phyloP scores from a whole-genome alignment of 2,329 filamentous ascomycete genomes.

The Cytospora paraplurivora region DNA sequence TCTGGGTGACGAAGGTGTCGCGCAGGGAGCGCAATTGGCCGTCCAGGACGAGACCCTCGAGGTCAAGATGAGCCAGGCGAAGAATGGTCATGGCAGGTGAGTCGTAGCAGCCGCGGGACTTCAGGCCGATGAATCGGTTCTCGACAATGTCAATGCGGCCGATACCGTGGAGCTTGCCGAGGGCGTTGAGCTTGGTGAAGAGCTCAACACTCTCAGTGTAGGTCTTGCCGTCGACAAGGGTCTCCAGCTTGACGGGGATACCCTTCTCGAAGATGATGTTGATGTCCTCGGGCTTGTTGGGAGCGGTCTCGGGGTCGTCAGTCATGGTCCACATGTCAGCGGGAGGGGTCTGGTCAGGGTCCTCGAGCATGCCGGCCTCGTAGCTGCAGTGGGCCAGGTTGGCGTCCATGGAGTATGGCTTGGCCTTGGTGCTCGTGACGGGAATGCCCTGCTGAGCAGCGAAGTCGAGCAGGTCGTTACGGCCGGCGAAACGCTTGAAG shows the following conservation, averaged over 20 bases:
- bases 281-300: constrained; percentile 71
- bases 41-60: constrained; percentile 55
- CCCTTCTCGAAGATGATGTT: constrained; percentile 73
- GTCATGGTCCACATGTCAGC: constrained; percentile 81
- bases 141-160: constrained; percentile 84
- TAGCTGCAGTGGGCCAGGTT: constrained; percentile 59
- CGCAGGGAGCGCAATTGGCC: constrained; percentile 59
- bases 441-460: constrained; percentile 68
- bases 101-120: constrained; percentile 82
- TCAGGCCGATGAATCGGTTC: constrained; percentile 61
- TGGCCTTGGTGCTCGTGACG: constrained; percentile 71
- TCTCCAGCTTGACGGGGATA: constrained; percentile 61
- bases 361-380: constrained; percentile 75
- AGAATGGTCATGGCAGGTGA: constrained; percentile 54
- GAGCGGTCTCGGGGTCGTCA: constrained; percentile 67
- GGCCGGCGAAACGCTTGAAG: constrained; percentile 67
- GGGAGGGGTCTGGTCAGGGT: constrained; percentile 65
- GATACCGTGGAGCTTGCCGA: constrained; percentile 72
- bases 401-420: constrained; percentile 50
- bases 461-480: constrained; percentile 73
- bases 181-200: constrained; percentile 71
- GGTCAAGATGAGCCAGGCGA: constrained; percentile 49
- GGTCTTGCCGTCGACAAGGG: constrained; percentile 54
- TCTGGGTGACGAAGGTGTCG: constrained; percentile 58
- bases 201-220: constrained; percentile 71